Base-by-base conservation (phyloP, 2,329 filamentous ascomycete genomes). In the Alternaria longipes region DNA sequence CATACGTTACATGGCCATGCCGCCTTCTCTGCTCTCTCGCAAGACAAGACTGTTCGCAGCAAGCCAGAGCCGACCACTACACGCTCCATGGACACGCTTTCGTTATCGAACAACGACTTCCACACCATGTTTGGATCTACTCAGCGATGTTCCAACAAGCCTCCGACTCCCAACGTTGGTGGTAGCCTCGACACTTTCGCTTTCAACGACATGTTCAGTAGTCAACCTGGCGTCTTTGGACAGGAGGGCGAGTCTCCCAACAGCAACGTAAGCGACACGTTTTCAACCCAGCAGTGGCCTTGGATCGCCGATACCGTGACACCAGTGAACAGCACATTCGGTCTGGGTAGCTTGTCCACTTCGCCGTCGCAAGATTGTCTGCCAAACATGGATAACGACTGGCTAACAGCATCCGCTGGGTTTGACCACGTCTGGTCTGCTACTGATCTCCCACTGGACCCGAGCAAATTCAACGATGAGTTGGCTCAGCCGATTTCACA, bases 331-430 rank as follows among this genome's bases (percentile, higher is more conserved):
- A 64, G 70, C 46, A 73, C 74, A 55, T 78, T 76, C 55, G 69
- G 63, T 45, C 73, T 72, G 52, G 75, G 74, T 14, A 77, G 77
- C 60, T 69, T 79, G 30, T 79, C 78, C 3, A 79, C 78, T 1
- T 79, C 78, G 9, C 77, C 78, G 24, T 78, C 76, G 32, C 77
- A 78, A 51, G 77, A 80, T 40, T 77, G 74, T 55, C 62, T 78
- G 3, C 65, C 77, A n/a, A 74, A 72, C 20, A 64, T 76, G 12
- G 77, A 77, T 22, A 71, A 60, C 55, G 76, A 78, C 34, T 79
- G 73, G 73, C 55, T 69, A n/a, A 72, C 78, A 32, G 72, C 76
- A 8, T 75, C 76, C 36, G 72, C 74, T 61, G 75, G 74, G 24
- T 68, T 78, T 60, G 73, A 77, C 54, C 71, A 74, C 12, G 62